These are phyloP conservation scores for Moniliophthora roreri DNA, from an alignment of 1,284 basidiomycete species.

Conservation along the genomic window DNA sequence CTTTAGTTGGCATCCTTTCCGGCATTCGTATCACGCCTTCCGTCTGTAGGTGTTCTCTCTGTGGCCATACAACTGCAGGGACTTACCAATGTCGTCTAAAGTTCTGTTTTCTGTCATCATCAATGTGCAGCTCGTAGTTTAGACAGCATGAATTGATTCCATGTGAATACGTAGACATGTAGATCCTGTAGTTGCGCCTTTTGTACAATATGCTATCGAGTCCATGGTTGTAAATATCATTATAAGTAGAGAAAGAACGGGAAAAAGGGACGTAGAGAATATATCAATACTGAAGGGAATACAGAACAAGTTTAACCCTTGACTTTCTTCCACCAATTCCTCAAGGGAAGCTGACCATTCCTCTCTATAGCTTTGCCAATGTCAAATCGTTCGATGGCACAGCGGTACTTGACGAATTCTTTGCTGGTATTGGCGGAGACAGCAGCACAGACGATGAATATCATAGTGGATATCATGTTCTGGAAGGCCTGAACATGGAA, in stretches of 20 bases:
- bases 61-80: too few relatives aligned
- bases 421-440: constrained; percentile 46
- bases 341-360: constrained; percentile 67
- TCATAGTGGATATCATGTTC: constrained; percentile 46
- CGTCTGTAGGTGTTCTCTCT: too few relatives aligned
- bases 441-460: constrained; percentile 51
- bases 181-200: too few relatives aligned
- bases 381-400: constrained; percentile 52
- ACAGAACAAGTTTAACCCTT: not conserved
- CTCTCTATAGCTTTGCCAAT: constrained; percentile 67
- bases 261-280: not conserved
- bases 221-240: too few relatives aligned
- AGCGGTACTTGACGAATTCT: constrained; percentile 70
- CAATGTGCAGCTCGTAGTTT: too few relatives aligned
- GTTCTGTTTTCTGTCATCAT: too few relatives aligned
- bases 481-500: constrained; percentile 62
- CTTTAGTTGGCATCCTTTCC: too few relatives aligned
- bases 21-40: too few relatives aligned
- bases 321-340: constrained; percentile 61
- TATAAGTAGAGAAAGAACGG: not conserved
- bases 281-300: not conserved
- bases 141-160: too few relatives aligned
- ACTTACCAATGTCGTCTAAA: too few relatives aligned
- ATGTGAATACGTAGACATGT: too few relatives aligned
- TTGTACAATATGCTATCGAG: too few relatives aligned